Conservation (phyloP, 1,284 basidiomycete species). For the Boletus subluridellus region DNA sequence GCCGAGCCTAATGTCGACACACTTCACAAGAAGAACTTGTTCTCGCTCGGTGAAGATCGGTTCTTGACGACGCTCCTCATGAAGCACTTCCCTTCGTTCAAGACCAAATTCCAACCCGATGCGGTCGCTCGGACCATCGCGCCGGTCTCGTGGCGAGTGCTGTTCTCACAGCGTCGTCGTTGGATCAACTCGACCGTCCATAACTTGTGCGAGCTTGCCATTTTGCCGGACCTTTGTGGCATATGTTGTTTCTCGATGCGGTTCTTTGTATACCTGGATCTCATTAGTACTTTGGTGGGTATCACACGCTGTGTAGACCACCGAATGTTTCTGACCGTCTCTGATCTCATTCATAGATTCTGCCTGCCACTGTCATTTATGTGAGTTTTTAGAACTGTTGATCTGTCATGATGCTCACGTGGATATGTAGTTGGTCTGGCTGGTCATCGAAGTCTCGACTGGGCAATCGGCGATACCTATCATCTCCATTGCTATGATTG, state of each 20-base stretch:
- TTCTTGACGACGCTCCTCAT: slow-evolving; percentile 86
- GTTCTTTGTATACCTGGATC: slow-evolving; percentile 94
- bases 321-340: neutral
- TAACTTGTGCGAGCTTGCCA: slow-evolving; percentile 91
- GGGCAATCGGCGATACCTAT: slow-evolving; percentile 71
- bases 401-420: slow-evolving; percentile 2
- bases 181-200: slow-evolving; percentile 99
- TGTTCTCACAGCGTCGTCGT: slow-evolving; percentile 93
- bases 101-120: slow-evolving; percentile 92
- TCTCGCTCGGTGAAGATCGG: slow-evolving; percentile 60
- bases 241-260: slow-evolving; percentile 99
- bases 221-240: slow-evolving; percentile 90
- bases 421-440: slow-evolving; percentile 65
- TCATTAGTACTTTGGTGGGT: slow-evolving; percentile 83
- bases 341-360: slow-evolving; percentile 51
- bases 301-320: neutral
- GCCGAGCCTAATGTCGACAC: slow-evolving; percentile 91
- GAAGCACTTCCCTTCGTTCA: slow-evolving; percentile 97
- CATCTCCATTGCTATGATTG: slow-evolving; percentile 92
- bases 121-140: slow-evolving; percentile 89
- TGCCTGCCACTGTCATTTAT: slow-evolving; percentile 92
- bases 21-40: slow-evolving; percentile 94
- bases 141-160: slow-evolving; percentile 82
- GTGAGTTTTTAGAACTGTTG: slow-evolving; percentile 45
- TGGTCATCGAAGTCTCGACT: slow-evolving; percentile 78